Conservation (phyloP, 2,329 filamentous ascomycete species). For the Aspergillus puulaauensis region DNA sequence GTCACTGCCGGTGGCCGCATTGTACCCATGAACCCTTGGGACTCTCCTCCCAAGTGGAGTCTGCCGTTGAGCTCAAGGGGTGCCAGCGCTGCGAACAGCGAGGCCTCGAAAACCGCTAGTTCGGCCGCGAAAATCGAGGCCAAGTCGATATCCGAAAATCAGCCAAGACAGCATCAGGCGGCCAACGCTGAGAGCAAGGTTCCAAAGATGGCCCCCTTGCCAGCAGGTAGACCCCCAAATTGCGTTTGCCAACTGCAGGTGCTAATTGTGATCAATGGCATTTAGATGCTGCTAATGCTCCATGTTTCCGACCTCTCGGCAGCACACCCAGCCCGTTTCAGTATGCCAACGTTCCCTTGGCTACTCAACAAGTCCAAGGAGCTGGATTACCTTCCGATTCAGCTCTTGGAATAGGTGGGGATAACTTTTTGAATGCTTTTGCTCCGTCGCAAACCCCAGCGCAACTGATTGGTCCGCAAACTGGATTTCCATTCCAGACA, state of each 20-base stretch:
- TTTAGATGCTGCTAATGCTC: conserved; percentile 3
- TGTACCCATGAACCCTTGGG: conserved; percentile 44
- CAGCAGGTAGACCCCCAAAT: conserved; percentile 1
- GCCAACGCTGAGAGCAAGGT: neutral
- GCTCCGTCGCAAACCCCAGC: conserved; percentile 18
- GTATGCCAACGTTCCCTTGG: neutral
- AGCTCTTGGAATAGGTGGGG: neutral
- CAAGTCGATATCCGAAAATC: conserved; percentile 1
- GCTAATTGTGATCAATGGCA: neutral
- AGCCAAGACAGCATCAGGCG: neutral
- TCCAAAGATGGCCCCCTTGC: conserved; percentile 6
- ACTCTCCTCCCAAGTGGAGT: conserved; percentile 37
- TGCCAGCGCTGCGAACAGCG: conserved; percentile 2
- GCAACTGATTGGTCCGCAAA: conserved; percentile 15
- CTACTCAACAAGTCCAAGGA: neutral
- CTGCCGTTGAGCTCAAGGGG: conserved; percentile 20
- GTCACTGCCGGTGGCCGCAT: conserved; percentile 51
- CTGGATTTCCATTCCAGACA: conserved; percentile 13
- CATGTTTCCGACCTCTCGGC: conserved; percentile 1
- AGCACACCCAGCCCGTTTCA: neutral
- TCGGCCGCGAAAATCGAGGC: neutral
- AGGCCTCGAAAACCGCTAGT: neutral
- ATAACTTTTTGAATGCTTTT: conserved; percentile 11
- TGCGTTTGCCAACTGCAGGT: neutral
- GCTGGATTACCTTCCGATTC: neutral